These are phyloP conservation scores for Nicotiana paniculata DNA, from an alignment of 257 asterid genomes.

Conservation along the genomic window DNA sequence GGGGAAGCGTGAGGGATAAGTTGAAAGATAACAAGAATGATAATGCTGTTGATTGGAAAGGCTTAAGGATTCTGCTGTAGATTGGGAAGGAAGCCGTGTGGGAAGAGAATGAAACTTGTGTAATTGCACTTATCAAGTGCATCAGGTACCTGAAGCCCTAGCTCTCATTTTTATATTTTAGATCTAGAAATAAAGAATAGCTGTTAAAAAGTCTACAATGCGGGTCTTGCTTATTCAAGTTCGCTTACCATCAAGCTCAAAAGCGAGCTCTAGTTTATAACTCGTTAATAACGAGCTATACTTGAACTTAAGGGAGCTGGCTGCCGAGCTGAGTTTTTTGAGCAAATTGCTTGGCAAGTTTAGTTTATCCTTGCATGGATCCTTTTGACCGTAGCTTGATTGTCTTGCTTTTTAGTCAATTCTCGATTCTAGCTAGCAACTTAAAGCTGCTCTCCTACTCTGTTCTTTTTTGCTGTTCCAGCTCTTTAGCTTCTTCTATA, in stretches of 20 bases:
- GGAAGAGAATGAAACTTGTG: neutral
- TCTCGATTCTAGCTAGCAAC: neutral
- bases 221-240: neutral
- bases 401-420: neutral
- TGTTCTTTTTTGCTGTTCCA: neutral
- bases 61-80: neutral
- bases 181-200: neutral
- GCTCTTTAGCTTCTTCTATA: neutral
- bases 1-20: neutral
- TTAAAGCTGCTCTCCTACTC: neutral
- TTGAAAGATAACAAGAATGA: neutral
- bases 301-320: neutral
- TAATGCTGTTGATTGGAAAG: neutral
- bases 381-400: neutral
- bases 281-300: neutral
- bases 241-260: neutral
- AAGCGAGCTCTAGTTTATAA: neutral
- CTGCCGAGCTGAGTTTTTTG: neutral
- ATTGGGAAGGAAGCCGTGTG: neutral
- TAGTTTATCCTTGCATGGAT: neutral
- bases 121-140: neutral
- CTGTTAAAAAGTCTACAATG: neutral
- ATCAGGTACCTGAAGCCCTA: neutral
- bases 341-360: neutral
- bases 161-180: neutral